Percentiles rank a stretch among this genome's conserved stretches.
Conservation (phyloP, 2,329 filamentous ascomycete genomes). For the Fusarium mundagurra region DNA sequence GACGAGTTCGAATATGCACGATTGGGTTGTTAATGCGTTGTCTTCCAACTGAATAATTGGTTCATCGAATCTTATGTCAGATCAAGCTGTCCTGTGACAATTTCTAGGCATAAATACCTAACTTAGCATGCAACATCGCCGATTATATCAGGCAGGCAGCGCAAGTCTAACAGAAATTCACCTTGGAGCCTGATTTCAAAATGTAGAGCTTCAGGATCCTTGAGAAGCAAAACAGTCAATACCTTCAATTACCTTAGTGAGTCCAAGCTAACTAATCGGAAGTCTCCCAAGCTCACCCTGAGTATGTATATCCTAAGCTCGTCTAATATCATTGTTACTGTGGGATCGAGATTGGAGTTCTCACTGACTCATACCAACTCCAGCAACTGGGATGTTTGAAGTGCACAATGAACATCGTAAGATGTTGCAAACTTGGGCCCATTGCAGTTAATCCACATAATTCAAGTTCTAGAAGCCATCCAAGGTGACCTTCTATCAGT, state of each 20-base stretch:
- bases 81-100: neutral
- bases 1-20: neutral
- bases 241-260: neutral
- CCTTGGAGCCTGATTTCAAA: neutral
- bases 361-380: conserved; percentile 6
- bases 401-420: neutral
- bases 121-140: neutral
- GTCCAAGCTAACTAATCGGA: neutral
- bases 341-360: neutral
- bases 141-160: neutral
- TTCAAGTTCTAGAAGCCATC: neutral
- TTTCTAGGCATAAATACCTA: neutral
- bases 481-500: neutral
- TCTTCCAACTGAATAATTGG: neutral
- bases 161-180: neutral
- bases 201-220: neutral
- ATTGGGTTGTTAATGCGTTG: neutral
- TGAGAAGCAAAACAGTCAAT: neutral
- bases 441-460: neutral
- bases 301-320: neutral
- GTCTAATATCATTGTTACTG: neutral
- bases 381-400: neutral
- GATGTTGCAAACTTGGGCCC: neutral
- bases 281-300: neutral
- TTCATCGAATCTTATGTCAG: neutral